Evolutionary conservation across 768 basidiomycete genomes (phyloP).

Genomic region (Hericium alpestre): DNA sequence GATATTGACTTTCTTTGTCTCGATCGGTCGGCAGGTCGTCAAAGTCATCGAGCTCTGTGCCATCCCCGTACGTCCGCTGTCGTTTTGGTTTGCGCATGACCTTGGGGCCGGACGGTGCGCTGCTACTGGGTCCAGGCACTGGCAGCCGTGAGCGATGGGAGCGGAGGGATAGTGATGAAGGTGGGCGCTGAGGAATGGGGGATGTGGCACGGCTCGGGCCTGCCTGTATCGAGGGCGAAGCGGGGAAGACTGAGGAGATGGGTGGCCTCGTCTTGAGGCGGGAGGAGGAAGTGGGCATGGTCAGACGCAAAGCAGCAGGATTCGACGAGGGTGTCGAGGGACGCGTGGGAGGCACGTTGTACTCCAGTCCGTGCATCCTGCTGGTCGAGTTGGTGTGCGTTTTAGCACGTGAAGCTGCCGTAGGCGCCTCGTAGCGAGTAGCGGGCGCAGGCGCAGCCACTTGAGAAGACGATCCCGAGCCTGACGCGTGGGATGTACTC

Average conservation of each 20-base stretch:
- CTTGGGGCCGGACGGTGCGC: slow-evolving; percentile 45
- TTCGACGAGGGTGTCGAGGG: slow-evolving; percentile 75
- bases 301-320: slow-evolving; percentile 66
- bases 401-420: slow-evolving; percentile 74
- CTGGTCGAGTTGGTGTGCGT: slow-evolving; percentile 54
- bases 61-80: slow-evolving; percentile 68
- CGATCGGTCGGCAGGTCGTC: slow-evolving; percentile 83
- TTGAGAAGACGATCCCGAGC: slow-evolving; percentile 33
- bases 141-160: slow-evolving; percentile 20
- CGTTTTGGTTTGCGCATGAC: slow-evolving; percentile 71
- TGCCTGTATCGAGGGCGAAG: slow-evolving; percentile 19
- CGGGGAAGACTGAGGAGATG: slow-evolving; percentile 65
- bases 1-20: slow-evolving; percentile 67
- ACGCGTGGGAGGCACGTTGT: slow-evolving; percentile 62
- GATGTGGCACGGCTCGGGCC: slow-evolving; percentile 41
- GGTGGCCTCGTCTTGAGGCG: slow-evolving; percentile 66
- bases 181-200: slow-evolving; percentile 45
- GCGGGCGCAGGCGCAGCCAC: slow-evolving; percentile 27
- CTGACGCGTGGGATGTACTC: slow-evolving; percentile 43
- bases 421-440: slow-evolving; percentile 65
- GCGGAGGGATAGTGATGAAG: slow-evolving; percentile 42
- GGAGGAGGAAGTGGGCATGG: slow-evolving; percentile 72
- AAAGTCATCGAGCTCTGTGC: slow-evolving; percentile 80
- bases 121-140: slow-evolving; percentile 20
- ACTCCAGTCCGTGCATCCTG: slow-evolving; percentile 48